These are phyloP conservation scores for Phytophthora brassicae DNA, from an alignment of 352 stramenopile genomes.

Conservation along the genomic window DNA sequence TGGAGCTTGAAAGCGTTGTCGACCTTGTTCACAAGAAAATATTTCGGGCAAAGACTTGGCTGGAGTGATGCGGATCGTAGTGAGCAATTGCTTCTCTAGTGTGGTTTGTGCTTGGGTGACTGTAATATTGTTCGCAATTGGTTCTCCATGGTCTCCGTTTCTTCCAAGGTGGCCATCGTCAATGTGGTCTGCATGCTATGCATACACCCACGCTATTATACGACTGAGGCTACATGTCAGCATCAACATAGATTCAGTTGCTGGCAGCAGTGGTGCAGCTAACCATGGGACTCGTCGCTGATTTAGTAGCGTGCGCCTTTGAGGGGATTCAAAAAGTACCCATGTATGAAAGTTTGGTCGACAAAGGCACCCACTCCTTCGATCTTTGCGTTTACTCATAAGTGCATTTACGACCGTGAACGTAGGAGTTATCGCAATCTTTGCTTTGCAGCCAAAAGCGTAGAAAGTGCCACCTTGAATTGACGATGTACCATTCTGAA, in stretches of 20 bases:
- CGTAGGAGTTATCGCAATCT: conserved; percentile 24
- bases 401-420: conserved; percentile 30
- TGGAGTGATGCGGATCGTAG: conserved; percentile 44
- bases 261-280: conserved; percentile 8
- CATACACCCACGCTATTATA: conserved; percentile 33
- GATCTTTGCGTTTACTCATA: conserved; percentile 31
- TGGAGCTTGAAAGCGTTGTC: conserved; percentile 33
- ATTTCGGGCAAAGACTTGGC: conserved; percentile 30
- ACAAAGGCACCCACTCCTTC: conserved; percentile 26
- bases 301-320: conserved; percentile 38
- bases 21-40: conserved; percentile 36
- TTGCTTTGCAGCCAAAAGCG: conserved; percentile 2
- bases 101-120: conserved; percentile 25
- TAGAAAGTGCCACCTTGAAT: too few relatives aligned
- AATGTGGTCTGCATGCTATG: conserved; percentile 17
- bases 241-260: conserved; percentile 7
- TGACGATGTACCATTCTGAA: too few relatives aligned
- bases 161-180: conserved; percentile 1
- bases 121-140: conserved; percentile 27
- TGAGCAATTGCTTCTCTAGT: conserved; percentile 29
- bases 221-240: conserved; percentile 4
- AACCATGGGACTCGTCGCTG: conserved; percentile 26
- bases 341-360: conserved; percentile 35
- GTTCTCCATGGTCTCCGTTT: conserved; percentile 24
- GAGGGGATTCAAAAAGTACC: conserved; percentile 43